Evolutionary conservation across 495 filamentous ascomycete genomes (phyloP).

Genomic region (Parachaetomium inaequale): DNA sequence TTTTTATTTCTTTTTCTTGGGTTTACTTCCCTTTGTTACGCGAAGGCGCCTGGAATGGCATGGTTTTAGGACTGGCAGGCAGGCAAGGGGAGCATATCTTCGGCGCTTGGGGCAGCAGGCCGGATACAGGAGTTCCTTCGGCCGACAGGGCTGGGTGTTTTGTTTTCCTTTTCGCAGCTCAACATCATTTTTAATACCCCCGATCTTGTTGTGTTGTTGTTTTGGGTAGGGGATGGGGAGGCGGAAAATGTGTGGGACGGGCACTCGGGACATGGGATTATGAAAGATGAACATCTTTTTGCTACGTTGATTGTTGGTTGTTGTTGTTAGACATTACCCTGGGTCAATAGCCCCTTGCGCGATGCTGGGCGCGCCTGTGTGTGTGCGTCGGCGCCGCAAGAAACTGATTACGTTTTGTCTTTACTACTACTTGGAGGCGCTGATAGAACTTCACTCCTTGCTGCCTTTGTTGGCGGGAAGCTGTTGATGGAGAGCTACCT

Average conservation of each 20-base stretch:
- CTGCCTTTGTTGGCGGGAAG: background rate
- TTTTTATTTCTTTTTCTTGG: background rate
- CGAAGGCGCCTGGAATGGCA: background rate
- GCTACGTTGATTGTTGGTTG: too few species aligned
- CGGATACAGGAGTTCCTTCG: constrained; percentile 9
- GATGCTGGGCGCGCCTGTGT: too few species aligned
- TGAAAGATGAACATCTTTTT: background rate
- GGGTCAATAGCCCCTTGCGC: constrained; percentile 31
- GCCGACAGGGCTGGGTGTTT: background rate
- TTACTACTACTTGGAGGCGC: background rate
- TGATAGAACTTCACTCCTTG: background rate
- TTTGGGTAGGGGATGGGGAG: constrained; percentile 16
- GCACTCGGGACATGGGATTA: constrained; percentile 18
- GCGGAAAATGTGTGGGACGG: constrained; percentile 13
- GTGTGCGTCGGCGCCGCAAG: background rate
- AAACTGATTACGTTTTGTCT: constrained; percentile 1
- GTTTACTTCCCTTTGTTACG: background rate
- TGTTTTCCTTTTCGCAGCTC: constrained; percentile 1
- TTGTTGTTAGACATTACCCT: constrained; percentile 29
- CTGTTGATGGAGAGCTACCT: background rate
- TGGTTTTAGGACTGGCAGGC: too few species aligned
- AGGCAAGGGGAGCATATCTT: constrained; percentile 6
- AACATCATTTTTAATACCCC: constrained; percentile 7
- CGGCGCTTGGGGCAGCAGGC: constrained; percentile 5
- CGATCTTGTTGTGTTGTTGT: constrained; percentile 10